Base-by-base conservation (phyloP, 202 grass and related monocot genomes). In the Panicum virgatum region DNA sequence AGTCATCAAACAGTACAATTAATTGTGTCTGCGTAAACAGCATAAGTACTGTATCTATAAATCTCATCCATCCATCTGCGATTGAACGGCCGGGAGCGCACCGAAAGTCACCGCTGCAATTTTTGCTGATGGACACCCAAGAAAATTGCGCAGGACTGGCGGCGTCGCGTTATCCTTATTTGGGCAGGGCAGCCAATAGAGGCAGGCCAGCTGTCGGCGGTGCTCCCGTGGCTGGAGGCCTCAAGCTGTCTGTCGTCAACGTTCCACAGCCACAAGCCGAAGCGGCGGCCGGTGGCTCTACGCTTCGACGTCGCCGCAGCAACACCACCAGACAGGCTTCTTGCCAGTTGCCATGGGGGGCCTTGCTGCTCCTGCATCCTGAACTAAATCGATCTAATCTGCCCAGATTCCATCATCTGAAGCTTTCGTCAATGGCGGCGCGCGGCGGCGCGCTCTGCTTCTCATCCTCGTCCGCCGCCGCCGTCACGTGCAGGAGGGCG, bases 81-180 rank as follows among this genome's bases (percentile, higher is more conserved):
- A n/a, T n/a, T n/a, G n/a, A n/a, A n/a, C n/a, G n/a, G n/a, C n/a
- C n/a, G n/a, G n/a, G n/a, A n/a, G n/a, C n/a, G n/a, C n/a, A n/a
- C n/a, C n/a, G n/a, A n/a, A n/a, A n/a, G n/a, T n/a, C n/a, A n/a
- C n/a, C n/a, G n/a, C n/a, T n/a, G n/a, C n/a, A n/a, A n/a, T n/a
- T n/a, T n/a, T n/a, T n/a, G n/a, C n/a, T n/a, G n/a, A n/a, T n/a
- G n/a, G n/a, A n/a, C n/a, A n/a, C n/a, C n/a, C n/a, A n/a, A n/a
- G n/a, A n/a, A n/a, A n/a, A n/a, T n/a, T n/a, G n/a, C n/a, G n/a
- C n/a, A n/a, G n/a, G n/a, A n/a, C n/a, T n/a, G n/a, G n/a, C n/a
- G n/a, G n/a, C n/a, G 32, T 20, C 23, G 78, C 42, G 42, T 93
- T 93, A 90, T 93, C 88, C 82, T 38, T 46, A 39, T 77, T 60